A percentile compares a stretch with the other conserved stretches of the same genome.
phyloP scores from a whole-genome alignment of 1,139 yeast species.

The Arxiozyma slooffiae region DNA sequence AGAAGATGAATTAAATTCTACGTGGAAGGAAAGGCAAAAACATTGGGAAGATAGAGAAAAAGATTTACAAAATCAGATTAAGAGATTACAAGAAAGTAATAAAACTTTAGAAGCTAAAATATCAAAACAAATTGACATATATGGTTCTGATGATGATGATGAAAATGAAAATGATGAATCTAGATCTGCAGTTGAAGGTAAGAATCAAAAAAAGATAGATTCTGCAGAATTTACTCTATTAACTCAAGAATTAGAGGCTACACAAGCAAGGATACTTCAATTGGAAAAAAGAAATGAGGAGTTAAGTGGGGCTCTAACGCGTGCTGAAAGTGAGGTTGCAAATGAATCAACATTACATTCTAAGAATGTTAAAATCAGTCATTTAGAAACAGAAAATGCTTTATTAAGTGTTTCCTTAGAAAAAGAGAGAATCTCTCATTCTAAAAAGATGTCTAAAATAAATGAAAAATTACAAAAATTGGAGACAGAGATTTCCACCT shows the following conservation, averaged over 20 bases:
- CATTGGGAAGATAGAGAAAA: slow-evolving; percentile 50
- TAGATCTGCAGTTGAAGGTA: not conserved
- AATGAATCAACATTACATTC: slow-evolving; percentile 29
- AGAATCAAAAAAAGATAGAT: not conserved
- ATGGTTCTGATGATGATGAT: slow-evolving; percentile 17
- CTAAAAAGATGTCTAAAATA: slow-evolving; percentile 32
- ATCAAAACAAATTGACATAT: slow-evolving; percentile 40
- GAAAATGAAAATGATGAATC: slow-evolving; percentile 4
- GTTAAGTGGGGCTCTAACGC: slow-evolving; percentile 54
- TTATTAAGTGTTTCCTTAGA: slow-evolving; percentile 55
- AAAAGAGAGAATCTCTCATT: slow-evolving; percentile 30
- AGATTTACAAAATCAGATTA: slow-evolving; percentile 37
- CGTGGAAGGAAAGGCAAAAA: slow-evolving; percentile 52
- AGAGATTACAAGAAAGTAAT: slow-evolving; percentile 37
- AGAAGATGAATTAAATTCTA: slow-evolving; percentile 51
- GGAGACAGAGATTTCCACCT: slow-evolving; percentile 40
- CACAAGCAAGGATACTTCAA: slow-evolving; percentile 58
- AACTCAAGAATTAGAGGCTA: slow-evolving; percentile 63
- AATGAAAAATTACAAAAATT: slow-evolving; percentile 33
- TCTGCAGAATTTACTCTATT: slow-evolving; percentile 47
- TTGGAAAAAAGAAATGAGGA: slow-evolving; percentile 73
- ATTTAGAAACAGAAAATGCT: slow-evolving; percentile 60
- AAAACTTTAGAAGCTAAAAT: slow-evolving; percentile 46
- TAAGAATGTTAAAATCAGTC: slow-evolving; percentile 38
- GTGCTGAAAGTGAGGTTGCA: slow-evolving; percentile 28